Evolutionary conservation across 495 filamentous ascomycete species (phyloP).

Genomic region (Stereocaulon alpinum): DNA sequence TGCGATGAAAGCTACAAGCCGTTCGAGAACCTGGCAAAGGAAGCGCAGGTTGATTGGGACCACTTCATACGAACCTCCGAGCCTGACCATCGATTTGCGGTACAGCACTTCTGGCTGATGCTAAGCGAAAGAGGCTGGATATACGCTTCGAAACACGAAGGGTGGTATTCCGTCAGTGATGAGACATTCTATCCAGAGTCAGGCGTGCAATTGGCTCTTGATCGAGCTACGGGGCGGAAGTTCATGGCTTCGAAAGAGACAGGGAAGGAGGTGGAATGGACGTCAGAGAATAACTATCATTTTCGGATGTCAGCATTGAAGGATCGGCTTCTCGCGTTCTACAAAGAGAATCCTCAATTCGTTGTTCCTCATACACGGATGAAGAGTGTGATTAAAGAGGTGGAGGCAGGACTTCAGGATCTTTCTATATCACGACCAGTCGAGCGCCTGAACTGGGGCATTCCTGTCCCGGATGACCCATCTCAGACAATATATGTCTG

Average conservation of each 20-base stretch:
- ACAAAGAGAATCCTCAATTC: constrained; percentile 58
- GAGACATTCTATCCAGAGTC: constrained; percentile 87
- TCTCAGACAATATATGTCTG: constrained; percentile 95
- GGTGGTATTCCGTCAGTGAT: constrained; percentile 95
- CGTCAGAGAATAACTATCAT: constrained; percentile 87
- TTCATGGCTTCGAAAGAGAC: constrained; percentile 77
- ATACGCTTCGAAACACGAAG: constrained; percentile 76
- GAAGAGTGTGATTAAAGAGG: constrained; percentile 55
- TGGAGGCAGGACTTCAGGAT: constrained; percentile 65
- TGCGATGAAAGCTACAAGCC: constrained; percentile 47
- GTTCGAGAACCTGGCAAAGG: constrained; percentile 54
- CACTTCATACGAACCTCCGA: constrained; percentile 90
- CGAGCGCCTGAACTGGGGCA: constrained; percentile 76
- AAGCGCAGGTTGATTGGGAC: constrained; percentile 59
- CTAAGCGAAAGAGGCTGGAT: constrained; percentile 67
- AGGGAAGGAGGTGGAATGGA: constrained; percentile 87
- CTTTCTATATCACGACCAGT: constrained; percentile 79
- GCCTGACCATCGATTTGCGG: constrained; percentile 66
- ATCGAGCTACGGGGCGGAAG: constrained; percentile 70
- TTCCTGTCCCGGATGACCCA: constrained; percentile 73
- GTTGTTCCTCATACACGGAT: constrained; percentile 57
- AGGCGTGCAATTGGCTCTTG: constrained; percentile 59
- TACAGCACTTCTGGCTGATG: constrained; percentile 79
- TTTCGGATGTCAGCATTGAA: constrained; percentile 79
- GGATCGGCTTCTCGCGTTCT: constrained; percentile 66